Base-by-base conservation (phyloP, 1,139 yeast genomes). In the Suhomyces choctaworum region DNA sequence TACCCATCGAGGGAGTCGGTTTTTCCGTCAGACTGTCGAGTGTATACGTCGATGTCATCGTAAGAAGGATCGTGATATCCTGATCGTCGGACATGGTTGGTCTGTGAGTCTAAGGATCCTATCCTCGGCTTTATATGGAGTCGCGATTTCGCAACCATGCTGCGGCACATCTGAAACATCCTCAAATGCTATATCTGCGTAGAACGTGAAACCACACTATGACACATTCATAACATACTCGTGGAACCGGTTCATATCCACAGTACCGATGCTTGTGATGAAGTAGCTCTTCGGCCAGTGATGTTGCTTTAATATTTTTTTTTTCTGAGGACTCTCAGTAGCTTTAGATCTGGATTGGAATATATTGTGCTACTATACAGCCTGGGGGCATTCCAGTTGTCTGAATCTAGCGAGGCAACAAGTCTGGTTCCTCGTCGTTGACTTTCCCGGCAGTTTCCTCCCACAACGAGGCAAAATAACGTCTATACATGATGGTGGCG, bases 401-500 rank as follows among this genome's bases (percentile, higher is more conserved):
- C 27, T 9, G n/a, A 5, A 5, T 4, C 14, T 23, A 31, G 6
- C 40, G 27, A 7, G 50, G 50, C 33, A 45, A 46, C 15, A 38
- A 12, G 15, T 31, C 40, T 4, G 31, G 31, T 16, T 42, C 48
- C 22, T 41, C 48, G 14, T 37, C 44, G 15, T 39, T 37, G 7
- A 44, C 35, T 34, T 37, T 42, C 5, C 42, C 45, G 10, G 47
- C 34, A 15, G 40, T 38, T 13, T 45, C 48, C 5, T 37, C 25
- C 34, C 40, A 34, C 20, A 46, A 35, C 12, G 39, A 27, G 13
- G 76, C 76, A 59, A 75, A 78, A 52, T 69, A 72, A 41, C 75
- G 62, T 39, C 64, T 60, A 48, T 80, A 82, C 2, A 71, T 50
- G 44, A 70, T 20, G 56, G 66, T 61, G 2, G 82, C 80, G 26